A percentile compares a stretch with the other conserved stretches of the same genome.
Evolutionary conservation across 2,329 filamentous ascomycete genomes (phyloP).

Genomic region (Aureobasidium sp.): DNA sequence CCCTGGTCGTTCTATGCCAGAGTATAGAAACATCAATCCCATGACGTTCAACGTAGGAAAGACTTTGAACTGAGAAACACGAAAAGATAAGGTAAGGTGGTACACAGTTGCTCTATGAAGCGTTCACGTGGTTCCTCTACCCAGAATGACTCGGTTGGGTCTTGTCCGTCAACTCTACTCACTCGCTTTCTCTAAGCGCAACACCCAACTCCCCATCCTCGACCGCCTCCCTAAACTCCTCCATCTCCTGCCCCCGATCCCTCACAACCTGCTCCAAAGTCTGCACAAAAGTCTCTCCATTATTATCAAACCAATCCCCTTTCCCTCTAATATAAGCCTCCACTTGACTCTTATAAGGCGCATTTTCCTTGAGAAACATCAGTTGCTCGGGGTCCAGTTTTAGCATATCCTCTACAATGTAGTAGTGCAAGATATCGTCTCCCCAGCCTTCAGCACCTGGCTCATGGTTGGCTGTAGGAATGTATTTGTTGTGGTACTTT

Average conservation of each 20-base stretch:
- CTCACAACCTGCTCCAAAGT: constrained; percentile 48
- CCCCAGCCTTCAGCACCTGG: constrained; percentile 54
- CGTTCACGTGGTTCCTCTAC: too few species aligned
- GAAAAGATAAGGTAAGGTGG: too few species aligned
- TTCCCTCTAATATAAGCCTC: constrained; percentile 43
- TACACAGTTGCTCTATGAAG: too few species aligned
- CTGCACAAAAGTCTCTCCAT: constrained; percentile 53
- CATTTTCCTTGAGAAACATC: constrained; percentile 48
- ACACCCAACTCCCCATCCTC: constrained; percentile 65
- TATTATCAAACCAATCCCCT: constrained; percentile 55
- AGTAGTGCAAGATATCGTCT: constrained; percentile 55
- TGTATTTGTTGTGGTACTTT: constrained; percentile 14
- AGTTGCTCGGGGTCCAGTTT: constrained; percentile 54
- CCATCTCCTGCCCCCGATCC: constrained; percentile 45
- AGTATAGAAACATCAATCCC: too few species aligned
- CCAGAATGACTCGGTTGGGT: too few species aligned
- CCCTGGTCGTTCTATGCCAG: too few species aligned
- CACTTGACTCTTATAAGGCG: constrained; percentile 48
- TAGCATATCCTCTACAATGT: constrained; percentile 55
- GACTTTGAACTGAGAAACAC: too few species aligned
- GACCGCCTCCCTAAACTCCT: constrained; percentile 54
- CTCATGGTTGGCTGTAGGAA: constrained; percentile 16
- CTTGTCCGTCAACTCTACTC: too few species aligned
- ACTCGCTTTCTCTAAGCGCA: constrained; percentile 15
- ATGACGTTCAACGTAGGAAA: too few species aligned